Evolutionary conservation across 139 green algal species (phyloP), one percentile per base, ranked within the genome.

Genomic region (Eudorina sp.): DNA sequence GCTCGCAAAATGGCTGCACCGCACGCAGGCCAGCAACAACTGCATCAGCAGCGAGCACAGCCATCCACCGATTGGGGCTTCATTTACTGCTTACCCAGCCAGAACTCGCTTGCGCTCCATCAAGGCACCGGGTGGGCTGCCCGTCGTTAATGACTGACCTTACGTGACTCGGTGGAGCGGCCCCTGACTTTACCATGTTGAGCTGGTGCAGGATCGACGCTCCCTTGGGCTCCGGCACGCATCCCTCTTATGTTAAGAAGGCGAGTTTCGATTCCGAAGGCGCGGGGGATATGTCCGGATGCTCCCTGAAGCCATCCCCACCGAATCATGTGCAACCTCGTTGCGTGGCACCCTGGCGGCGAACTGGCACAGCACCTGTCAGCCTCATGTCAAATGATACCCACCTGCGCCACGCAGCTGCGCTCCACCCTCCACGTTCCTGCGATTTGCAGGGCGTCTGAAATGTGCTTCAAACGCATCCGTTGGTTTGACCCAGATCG

Each of bases 41-140:
- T 48, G 48, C 48, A 31, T n/a, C 19, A 62, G 27, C 75, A 83
- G 75, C n/a, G 48, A 16, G 31, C 75, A 31, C 48, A 31, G 13
- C 19, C 75, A 4, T 68, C 53, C 51, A 53, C 36, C 51, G 76
- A 84, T 23, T 84, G 76, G 76, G 76, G 76, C 76, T 84, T 72
- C 34, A 34, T 84, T 8, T 84, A 84, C 34, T 84, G 76, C 34
- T 38, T 84, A 38, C 53, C 76, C 23, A 43, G 19, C 53, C 76
- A 84, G 34, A 84, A 84, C 31, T 34, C 53, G 13, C 8, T 31
- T 9, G 76, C 76, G 34, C 53, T 84, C 27, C 46, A 36, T 21
- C 76, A 36, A 9, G 48, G 48, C 21, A 6, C 48, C 14, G 18
- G 18, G 75, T 83, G 31, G 48, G 75, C 21, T 4, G 6, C 45